Conservation (phyloP, 2,329 filamentous ascomycete species). For the Madurella mycetomatis region DNA sequence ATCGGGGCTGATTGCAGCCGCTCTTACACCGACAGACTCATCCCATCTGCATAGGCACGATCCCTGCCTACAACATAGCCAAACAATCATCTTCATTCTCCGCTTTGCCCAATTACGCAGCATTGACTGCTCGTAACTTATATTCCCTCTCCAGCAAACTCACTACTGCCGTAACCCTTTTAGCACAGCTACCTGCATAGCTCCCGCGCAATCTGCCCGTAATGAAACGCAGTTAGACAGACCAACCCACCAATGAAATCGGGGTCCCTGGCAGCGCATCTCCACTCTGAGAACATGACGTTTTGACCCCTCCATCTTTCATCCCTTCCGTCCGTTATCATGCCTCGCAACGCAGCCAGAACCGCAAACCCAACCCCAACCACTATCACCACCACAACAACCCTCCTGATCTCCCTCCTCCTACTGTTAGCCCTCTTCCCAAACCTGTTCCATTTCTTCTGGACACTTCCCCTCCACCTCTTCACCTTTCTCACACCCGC, state of each 20-base stretch:
- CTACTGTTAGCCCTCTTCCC: conserved; percentile 52
- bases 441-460: conserved; percentile 47
- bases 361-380: background rate
- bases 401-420: conserved; percentile 43
- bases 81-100: too few species aligned
- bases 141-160: background rate
- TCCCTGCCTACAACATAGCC: too few species aligned
- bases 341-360: conserved; percentile 1
- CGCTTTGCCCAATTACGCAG: too few species aligned
- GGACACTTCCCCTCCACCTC: conserved; percentile 43
- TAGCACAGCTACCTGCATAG: too few species aligned
- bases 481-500: conserved; percentile 21
- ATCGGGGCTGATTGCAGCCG: too few species aligned
- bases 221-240: background rate
- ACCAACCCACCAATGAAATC: background rate
- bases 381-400: conserved; percentile 31
- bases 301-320: conserved; percentile 1
- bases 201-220: too few species aligned
- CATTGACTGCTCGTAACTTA: too few species aligned
- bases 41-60: too few species aligned
- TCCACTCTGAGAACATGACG: conserved; percentile 8
- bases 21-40: too few species aligned
- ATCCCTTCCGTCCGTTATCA: background rate
- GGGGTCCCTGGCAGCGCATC: background rate
- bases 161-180: background rate